Conservation (phyloP, 73 alveolate species). For the Uronychia setigera region DNA sequence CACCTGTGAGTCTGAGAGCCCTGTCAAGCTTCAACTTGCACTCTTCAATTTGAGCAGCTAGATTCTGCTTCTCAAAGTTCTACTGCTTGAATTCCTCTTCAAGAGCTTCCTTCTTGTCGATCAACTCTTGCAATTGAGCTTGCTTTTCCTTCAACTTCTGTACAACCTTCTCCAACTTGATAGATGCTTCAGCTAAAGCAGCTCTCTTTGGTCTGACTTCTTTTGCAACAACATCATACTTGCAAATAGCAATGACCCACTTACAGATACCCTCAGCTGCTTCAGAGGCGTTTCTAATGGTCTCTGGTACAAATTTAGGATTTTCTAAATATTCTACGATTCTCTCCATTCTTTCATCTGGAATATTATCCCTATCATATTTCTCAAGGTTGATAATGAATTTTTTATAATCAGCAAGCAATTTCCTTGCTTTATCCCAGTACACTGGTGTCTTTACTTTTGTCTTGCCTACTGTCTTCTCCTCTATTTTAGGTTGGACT, state of each 20-base stretch:
- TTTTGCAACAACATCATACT: slow-evolving; percentile 80
- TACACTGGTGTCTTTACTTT: slow-evolving; percentile 58
- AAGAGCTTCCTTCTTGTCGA: slow-evolving; percentile 82
- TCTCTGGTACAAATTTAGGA: slow-evolving; percentile 75
- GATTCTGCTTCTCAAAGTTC: slow-evolving; percentile 80
- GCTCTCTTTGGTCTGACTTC: slow-evolving; percentile 94
- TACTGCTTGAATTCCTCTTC: slow-evolving; percentile 91
- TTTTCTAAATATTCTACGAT: slow-evolving; percentile 65
- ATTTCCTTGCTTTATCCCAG: slow-evolving; percentile 85
- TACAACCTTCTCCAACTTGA: slow-evolving; percentile 71
- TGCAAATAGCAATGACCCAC: slow-evolving; percentile 85
- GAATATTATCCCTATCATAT: slow-evolving; percentile 74
- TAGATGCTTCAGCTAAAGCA: slow-evolving; percentile 89
- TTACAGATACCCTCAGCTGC: slow-evolving; percentile 92
- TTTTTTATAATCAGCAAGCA: slow-evolving; percentile 73
- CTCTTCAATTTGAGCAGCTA: slow-evolving; percentile 79
- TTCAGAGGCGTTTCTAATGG: slow-evolving; percentile 76
- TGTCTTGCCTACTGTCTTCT: slow-evolving; percentile 73
- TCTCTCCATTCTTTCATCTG: slow-evolving; percentile 64
- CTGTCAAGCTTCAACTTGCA: slow-evolving; percentile 87
- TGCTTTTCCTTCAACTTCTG: slow-evolving; percentile 84
- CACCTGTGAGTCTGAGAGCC: slow-evolving; percentile 86
- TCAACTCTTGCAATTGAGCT: slow-evolving; percentile 81
- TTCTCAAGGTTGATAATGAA: slow-evolving; percentile 72
- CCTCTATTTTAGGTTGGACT: slow-evolving; percentile 64